Percentiles rank a stretch among this genome's conserved stretches.
These are phyloP conservation scores for Eutrema yunnanense DNA, from an alignment of 345 rosid genomes.

Conservation along the genomic window DNA sequence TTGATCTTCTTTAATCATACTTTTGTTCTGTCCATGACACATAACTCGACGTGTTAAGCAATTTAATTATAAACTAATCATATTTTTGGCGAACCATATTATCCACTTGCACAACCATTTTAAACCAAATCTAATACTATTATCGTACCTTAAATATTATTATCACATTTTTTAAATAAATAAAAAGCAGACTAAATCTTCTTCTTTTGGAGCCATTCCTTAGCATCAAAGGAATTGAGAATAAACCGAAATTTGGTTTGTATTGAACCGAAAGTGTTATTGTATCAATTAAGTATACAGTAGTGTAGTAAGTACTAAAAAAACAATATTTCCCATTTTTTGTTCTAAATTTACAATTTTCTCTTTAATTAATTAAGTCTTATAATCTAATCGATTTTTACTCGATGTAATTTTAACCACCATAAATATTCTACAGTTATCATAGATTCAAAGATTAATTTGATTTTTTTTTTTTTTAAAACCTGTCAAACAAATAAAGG, in stretches of 20 bases:
- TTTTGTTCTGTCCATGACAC: slow-evolving; percentile 27
- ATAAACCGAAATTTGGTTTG: neutral
- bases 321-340: too few relatives aligned
- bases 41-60: neutral
- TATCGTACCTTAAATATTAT: neutral
- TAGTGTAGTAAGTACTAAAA: too few relatives aligned
- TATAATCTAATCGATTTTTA: neutral
- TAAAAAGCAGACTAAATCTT: neutral
- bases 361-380: neutral
- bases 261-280: neutral
- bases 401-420: neutral
- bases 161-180: neutral
- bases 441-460: neutral
- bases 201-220: slow-evolving; percentile 2
- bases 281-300: neutral
- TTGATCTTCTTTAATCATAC: slow-evolving; percentile 19
- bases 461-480: neutral
- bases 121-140: neutral
- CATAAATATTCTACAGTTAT: neutral
- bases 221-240: slow-evolving; percentile 11
- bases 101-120: slow-evolving; percentile 11
- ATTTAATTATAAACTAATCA: slow-evolving; percentile 5
- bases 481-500: neutral
- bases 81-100: neutral
- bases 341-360: too few relatives aligned